phyloP scores from a whole-genome alignment of 768 basidiomycete species.

The Auriscalpium vulgare region DNA sequence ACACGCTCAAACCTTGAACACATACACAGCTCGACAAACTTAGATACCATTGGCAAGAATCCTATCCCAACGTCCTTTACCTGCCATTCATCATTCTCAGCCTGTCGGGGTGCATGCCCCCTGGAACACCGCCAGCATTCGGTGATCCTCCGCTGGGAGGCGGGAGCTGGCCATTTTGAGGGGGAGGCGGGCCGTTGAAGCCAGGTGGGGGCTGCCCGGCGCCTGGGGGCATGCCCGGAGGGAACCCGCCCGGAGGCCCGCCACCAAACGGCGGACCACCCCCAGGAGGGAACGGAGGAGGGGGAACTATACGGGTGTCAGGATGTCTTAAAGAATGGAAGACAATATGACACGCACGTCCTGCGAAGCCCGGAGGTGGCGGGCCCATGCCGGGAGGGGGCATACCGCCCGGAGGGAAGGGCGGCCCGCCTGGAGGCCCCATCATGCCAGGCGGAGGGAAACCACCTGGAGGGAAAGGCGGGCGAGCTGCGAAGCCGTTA shows the following conservation, averaged over 20 bases:
- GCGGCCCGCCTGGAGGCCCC: constrained; percentile 54
- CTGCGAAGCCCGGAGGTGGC: constrained; percentile 37
- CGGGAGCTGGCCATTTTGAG: background rate
- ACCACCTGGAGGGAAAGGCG: constrained; percentile 61
- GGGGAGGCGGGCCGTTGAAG: background rate
- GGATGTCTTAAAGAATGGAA: background rate
- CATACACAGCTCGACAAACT: too few relatives aligned
- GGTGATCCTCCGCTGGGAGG: constrained; percentile 17
- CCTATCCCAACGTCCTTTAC: background rate
- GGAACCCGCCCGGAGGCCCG: constrained; percentile 16
- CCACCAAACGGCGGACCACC: constrained; percentile 23
- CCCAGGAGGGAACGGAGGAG: constrained; percentile 45
- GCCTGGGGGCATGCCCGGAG: constrained; percentile 28
- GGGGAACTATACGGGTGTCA: constrained; percentile 3
- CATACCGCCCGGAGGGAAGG: constrained; percentile 58
- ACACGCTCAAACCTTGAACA: too few relatives aligned
- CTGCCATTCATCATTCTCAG: constrained; percentile 63
- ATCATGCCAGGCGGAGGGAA: constrained; percentile 41
- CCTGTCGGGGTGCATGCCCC: constrained; percentile 81
- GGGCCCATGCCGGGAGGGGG: constrained; percentile 38
- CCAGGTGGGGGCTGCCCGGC: constrained; percentile 20
- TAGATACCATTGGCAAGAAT: too few relatives aligned
- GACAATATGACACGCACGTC: constrained; percentile 29
- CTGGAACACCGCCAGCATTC: constrained; percentile 35
- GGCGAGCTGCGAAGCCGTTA: constrained; percentile 36